These are phyloP conservation scores for Simplicillium aogashimaense DNA, from an alignment of 2,329 filamentous ascomycete genomes.

Conservation along the genomic window DNA sequence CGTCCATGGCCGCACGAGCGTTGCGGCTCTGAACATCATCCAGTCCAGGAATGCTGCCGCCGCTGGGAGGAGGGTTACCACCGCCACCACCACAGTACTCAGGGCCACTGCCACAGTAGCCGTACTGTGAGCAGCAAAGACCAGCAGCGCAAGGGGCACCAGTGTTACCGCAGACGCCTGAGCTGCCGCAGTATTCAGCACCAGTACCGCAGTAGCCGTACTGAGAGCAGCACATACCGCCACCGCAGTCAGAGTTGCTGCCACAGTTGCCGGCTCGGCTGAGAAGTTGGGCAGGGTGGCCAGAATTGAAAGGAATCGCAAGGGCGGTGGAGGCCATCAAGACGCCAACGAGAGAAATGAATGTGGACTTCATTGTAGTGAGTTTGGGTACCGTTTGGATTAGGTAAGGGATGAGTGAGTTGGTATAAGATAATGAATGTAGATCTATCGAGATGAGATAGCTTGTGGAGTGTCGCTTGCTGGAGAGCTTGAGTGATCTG, in stretches of 20 bases:
- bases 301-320: background rate
- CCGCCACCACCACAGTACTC: conserved; percentile 10
- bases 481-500: too few relatives aligned
- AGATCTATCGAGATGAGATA: too few relatives aligned
- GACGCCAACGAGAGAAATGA: background rate
- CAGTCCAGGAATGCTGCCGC: background rate
- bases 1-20: conserved; percentile 3
- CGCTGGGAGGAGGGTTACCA: background rate
- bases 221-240: conserved; percentile 10
- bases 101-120: conserved; percentile 11
- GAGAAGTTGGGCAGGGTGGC: background rate
- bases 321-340: background rate
- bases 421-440: too few relatives aligned
- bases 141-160: conserved; percentile 3
- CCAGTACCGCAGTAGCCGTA: conserved; percentile 12
- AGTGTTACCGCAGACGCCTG: background rate
- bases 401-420: too few relatives aligned
- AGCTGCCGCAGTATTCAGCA: conserved; percentile 9
- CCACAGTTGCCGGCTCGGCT: conserved; percentile 10
- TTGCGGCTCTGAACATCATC: conserved; percentile 4
- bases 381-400: background rate
- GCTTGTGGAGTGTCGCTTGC: too few relatives aligned
- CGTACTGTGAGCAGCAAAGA: background rate
- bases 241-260: conserved; percentile 5
- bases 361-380: background rate